Percentiles rank a stretch among this genome's conserved stretches.
phyloP scores from a whole-genome alignment of 2,329 filamentous ascomycete genomes.

The Botrytis medusae region DNA sequence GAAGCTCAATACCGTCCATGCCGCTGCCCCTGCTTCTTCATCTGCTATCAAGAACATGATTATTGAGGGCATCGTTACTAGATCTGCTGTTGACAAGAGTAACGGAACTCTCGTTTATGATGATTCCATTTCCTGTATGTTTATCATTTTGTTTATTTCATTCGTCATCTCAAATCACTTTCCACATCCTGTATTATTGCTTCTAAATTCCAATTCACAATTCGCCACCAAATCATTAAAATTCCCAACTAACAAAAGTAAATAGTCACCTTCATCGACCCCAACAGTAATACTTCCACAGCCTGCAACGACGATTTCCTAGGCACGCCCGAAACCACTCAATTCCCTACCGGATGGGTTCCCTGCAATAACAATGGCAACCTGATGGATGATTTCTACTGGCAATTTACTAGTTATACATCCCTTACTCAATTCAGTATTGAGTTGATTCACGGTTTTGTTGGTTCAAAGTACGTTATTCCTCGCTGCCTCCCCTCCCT shows the following conservation, averaged over 20 bases:
- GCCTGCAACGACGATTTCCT: conserved; percentile 32
- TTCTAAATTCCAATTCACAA: conserved; percentile 26
- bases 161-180: conserved; percentile 11
- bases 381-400: conserved; percentile 29
- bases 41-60: background rate
- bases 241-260: background rate
- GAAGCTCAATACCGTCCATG: conserved; percentile 18
- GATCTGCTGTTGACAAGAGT: conserved; percentile 8
- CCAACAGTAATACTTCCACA: conserved; percentile 36
- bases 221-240: background rate
- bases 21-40: conserved; percentile 15
- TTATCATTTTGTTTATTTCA: background rate
- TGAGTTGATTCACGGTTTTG: conserved; percentile 31
- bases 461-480: conserved; percentile 29
- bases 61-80: conserved; percentile 9
- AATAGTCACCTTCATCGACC: conserved; percentile 36
- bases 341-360: conserved; percentile 25
- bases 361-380: conserved; percentile 24
- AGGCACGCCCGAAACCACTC: conserved; percentile 24
- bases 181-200: conserved; percentile 25
- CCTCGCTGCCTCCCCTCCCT: background rate
- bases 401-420: conserved; percentile 29
- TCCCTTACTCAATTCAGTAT: conserved; percentile 28
- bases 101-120: conserved; percentile 18
- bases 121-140: conserved; percentile 22